phyloP scores from a whole-genome alignment of 495 filamentous ascomycete genomes.

The Parathielavia hyrcaniae region DNA sequence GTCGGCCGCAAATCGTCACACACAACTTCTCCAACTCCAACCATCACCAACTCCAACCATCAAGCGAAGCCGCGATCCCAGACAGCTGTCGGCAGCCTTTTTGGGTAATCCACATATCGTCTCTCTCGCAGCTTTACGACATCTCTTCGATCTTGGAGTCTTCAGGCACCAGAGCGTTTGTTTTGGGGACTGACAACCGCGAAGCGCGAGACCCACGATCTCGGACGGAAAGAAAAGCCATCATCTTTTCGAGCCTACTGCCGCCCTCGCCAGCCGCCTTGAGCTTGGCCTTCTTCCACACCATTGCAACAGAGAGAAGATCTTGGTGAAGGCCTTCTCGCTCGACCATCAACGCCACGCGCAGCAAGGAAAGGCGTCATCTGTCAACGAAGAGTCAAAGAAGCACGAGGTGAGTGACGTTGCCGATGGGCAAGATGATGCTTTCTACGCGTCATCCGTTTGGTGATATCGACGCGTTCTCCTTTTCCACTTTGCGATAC shows the following conservation, averaged over 20 bases:
- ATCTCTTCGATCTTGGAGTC: conserved; percentile 23
- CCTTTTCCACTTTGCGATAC: too few relatives aligned
- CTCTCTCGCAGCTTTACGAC: conserved; percentile 25
- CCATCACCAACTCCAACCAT: not conserved
- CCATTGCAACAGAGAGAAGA: not conserved
- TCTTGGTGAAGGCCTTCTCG: not conserved
- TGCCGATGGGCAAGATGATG: not conserved
- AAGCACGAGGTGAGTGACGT: not conserved
- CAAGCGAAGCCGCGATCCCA: conserved; percentile 12
- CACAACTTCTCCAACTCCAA: not conserved
- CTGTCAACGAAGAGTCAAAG: not conserved
- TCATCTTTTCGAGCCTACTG: not conserved
- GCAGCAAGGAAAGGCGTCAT: not conserved
- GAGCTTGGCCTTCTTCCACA: not conserved
- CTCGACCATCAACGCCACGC: not conserved
- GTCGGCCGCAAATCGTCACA: not conserved
- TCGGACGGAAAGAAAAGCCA: conserved; percentile 7
- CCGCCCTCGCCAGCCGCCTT: not conserved
- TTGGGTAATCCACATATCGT: conserved; percentile 29
- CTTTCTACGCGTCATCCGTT: not conserved
- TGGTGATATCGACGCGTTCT: too few relatives aligned
- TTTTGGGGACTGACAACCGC: conserved; percentile 16
- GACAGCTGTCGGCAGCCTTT: conserved; percentile 22
- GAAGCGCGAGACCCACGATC: not conserved
- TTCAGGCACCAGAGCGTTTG: conserved; percentile 17